phyloP scores from a whole-genome alignment of 345 rosid genomes.

The Abelmoschus esculentus region DNA sequence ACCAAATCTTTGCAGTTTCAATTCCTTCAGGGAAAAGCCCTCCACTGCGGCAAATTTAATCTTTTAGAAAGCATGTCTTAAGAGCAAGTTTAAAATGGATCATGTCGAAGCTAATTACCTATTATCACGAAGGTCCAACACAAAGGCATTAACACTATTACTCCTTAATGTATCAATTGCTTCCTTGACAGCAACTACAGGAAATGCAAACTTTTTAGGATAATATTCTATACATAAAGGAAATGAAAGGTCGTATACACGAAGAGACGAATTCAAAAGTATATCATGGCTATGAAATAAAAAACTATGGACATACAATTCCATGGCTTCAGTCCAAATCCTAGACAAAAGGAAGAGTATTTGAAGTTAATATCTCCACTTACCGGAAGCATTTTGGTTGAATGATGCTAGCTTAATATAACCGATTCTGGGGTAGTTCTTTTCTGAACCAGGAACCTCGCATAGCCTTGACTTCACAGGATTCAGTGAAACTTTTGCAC shows the following conservation, averaged over 20 bases:
- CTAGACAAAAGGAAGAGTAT: too few relatives aligned
- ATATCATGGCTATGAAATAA: background rate
- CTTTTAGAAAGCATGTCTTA: constrained; percentile 30
- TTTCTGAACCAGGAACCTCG: constrained; percentile 60
- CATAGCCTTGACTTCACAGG: constrained; percentile 89
- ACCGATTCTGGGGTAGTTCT: constrained; percentile 64
- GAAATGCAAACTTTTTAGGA: constrained; percentile 12
- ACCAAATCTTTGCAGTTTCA: constrained; percentile 94
- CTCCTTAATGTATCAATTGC: constrained; percentile 69
- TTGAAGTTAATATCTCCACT: too few relatives aligned
- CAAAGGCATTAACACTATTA: constrained; percentile 60
- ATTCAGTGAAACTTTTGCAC: constrained; percentile 75
- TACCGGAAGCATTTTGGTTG: constrained; percentile 79
- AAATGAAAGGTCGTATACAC: background rate
- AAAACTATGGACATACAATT: constrained; percentile 2
- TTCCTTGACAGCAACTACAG: constrained; percentile 75
- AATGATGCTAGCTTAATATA: constrained; percentile 82
- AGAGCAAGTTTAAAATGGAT: constrained; percentile 15
- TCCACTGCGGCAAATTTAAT: constrained; percentile 63
- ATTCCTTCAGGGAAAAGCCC: constrained; percentile 97
- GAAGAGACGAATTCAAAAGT: background rate
- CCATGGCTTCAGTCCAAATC: too few relatives aligned
- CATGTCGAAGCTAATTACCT: constrained; percentile 48
- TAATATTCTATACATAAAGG: background rate
- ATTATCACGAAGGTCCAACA: constrained; percentile 93